These are phyloP conservation scores for Solanum lignicaule DNA, from an alignment of 257 asterid genomes.

Conservation along the genomic window DNA sequence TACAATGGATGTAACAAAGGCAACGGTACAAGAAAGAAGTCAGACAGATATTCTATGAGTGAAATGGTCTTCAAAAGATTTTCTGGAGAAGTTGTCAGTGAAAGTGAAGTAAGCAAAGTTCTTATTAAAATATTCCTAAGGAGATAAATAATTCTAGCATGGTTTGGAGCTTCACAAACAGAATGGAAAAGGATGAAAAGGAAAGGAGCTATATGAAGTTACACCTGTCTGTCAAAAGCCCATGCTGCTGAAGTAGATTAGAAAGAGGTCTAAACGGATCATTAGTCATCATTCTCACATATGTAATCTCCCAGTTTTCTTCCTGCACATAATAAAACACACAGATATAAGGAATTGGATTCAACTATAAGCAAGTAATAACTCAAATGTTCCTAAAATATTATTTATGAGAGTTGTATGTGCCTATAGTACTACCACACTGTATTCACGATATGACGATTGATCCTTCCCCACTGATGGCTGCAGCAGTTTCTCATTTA, in stretches of 20 bases:
- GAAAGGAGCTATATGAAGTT: not conserved
- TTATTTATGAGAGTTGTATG: not conserved
- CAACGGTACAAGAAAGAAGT: not conserved
- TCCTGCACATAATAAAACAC: conserved; percentile 26
- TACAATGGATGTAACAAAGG: not conserved
- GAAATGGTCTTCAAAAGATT: not conserved
- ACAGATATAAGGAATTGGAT: not conserved
- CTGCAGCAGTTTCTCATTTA: conserved; percentile 59
- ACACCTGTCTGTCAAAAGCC: conserved; percentile 68
- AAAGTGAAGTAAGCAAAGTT: not conserved
- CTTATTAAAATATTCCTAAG: not conserved
- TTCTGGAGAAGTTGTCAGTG: not conserved
- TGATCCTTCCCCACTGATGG: conserved; percentile 20
- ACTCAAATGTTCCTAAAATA: not conserved
- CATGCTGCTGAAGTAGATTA: conserved; percentile 38
- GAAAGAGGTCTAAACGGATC: conserved; percentile 71
- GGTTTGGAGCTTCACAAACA: not conserved
- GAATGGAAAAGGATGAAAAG: not conserved
- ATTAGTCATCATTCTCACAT: conserved; percentile 16
- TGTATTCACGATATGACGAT: not conserved
- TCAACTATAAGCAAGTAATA: not conserved
- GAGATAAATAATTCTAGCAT: not conserved
- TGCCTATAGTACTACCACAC: conserved; percentile 19
- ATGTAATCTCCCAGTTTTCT: conserved; percentile 11
- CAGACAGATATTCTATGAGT: not conserved